Percentiles rank a stretch among this genome's conserved stretches.
phyloP scores from a whole-genome alignment of 768 basidiomycete species.

The Agaricus subrufescens region DNA sequence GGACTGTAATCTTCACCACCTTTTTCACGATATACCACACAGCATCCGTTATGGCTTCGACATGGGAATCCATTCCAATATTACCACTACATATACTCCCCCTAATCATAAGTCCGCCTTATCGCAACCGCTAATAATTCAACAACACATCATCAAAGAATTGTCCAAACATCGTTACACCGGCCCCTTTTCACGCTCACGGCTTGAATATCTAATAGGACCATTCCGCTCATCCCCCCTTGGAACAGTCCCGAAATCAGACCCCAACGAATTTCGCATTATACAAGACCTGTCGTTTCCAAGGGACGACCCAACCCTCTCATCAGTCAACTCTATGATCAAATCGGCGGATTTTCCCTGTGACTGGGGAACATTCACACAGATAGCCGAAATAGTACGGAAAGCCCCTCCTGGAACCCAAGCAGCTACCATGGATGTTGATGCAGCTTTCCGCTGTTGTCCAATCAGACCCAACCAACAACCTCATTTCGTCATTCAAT shows the following conservation, averaged over 20 bases:
- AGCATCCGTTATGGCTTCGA: conserved; percentile 25
- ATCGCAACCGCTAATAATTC: conserved; percentile 21
- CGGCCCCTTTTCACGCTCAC: conserved; percentile 17
- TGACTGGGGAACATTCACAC: conserved; percentile 33
- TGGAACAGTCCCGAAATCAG: conserved; percentile 31
- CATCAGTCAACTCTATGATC: conserved; percentile 20
- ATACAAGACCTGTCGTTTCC: conserved; percentile 29
- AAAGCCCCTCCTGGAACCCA: conserved; percentile 19
- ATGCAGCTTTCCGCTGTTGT: conserved; percentile 30
- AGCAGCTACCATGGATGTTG: conserved; percentile 34
- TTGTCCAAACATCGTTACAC: conserved; percentile 24
- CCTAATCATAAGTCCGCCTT: conserved; percentile 28
- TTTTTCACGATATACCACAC: too few species aligned
- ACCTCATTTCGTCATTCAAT: conserved; percentile 22
- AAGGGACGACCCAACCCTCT: conserved; percentile 14
- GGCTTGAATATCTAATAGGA: conserved; percentile 30
- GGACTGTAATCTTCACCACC: too few species aligned
- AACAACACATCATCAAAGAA: conserved; percentile 28
- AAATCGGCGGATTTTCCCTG: conserved; percentile 14
- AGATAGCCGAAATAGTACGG: conserved; percentile 16
- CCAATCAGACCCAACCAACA: conserved; percentile 32
- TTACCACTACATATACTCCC: conserved; percentile 21
- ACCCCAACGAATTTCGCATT: conserved; percentile 16
- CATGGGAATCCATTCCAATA: conserved; percentile 20
- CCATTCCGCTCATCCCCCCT: conserved; percentile 36